These are phyloP conservation scores for Leccinum boreale DNA, from an alignment of 768 basidiomycete species.

Conservation along the genomic window DNA sequence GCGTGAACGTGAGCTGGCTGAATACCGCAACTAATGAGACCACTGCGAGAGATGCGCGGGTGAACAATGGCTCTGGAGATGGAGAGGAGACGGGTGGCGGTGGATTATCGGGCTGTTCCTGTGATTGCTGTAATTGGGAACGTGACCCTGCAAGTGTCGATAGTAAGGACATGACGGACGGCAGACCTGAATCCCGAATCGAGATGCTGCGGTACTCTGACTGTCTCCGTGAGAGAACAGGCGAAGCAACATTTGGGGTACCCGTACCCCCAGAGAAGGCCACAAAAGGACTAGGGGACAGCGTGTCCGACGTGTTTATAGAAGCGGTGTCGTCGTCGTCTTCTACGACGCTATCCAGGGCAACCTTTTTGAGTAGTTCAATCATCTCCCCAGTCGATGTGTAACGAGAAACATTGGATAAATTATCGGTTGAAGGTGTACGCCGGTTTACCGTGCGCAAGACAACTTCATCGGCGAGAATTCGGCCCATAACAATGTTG, in stretches of 20 bases:
- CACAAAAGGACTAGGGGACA: slow-evolving; percentile 33
- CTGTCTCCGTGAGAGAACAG: slow-evolving; percentile 55
- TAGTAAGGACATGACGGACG: slow-evolving; percentile 61
- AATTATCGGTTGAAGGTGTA: slow-evolving; percentile 7
- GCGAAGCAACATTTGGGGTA: slow-evolving; percentile 43
- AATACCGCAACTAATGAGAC: slow-evolving; percentile 65
- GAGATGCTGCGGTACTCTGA: slow-evolving; percentile 46
- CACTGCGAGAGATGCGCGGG: slow-evolving; percentile 57
- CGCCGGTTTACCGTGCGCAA: slow-evolving; percentile 45
- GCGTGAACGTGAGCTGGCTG: slow-evolving; percentile 68
- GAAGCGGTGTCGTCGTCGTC: slow-evolving; percentile 45
- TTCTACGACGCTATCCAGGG: slow-evolving; percentile 32
- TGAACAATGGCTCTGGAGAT: slow-evolving; percentile 27
- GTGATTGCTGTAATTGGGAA: slow-evolving; percentile 52
- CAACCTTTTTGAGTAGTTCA: slow-evolving; percentile 41
- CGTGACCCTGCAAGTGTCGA: slow-evolving; percentile 64
- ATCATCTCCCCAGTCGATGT: slow-evolving; percentile 29
- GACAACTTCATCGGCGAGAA: slow-evolving; percentile 69
- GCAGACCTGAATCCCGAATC: slow-evolving; percentile 46
- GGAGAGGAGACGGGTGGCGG: slow-evolving; percentile 31
- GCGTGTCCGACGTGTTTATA: slow-evolving; percentile 37
- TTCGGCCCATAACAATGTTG: slow-evolving; percentile 45
- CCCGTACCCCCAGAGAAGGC: slow-evolving; percentile 29
- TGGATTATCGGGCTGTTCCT: slow-evolving; percentile 34
- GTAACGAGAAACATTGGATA: slow-evolving; percentile 16